A percentile compares a stretch with the other conserved stretches of the same genome.
These are phyloP conservation scores for Tolypocladium paradoxum DNA, from an alignment of 2,329 filamentous ascomycete genomes.

Conservation along the genomic window DNA sequence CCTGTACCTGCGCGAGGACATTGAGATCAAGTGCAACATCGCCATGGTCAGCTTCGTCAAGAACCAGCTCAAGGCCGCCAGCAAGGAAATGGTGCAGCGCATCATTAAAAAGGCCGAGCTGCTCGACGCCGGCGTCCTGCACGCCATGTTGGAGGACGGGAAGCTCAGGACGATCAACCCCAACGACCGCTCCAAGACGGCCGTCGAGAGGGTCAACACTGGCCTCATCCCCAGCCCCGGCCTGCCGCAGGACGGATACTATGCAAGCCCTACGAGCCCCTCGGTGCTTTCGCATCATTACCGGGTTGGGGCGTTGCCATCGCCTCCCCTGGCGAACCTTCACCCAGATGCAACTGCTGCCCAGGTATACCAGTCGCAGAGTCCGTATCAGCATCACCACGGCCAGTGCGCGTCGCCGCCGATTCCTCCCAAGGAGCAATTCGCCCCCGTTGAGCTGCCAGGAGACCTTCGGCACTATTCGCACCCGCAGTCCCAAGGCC, in stretches of 20 bases:
- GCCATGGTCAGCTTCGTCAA: constrained; percentile 56
- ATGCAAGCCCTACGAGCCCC: not conserved
- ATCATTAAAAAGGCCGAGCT: constrained; percentile 64
- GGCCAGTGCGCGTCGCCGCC: constrained; percentile 12
- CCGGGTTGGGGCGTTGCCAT: not conserved
- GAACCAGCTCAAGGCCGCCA: constrained; percentile 53
- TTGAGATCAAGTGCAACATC: constrained; percentile 60
- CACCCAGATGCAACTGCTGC: not conserved
- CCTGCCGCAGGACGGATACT: not conserved
- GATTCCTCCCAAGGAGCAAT: constrained; percentile 13
- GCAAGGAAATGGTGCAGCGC: constrained; percentile 55
- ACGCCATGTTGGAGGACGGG: constrained; percentile 58
- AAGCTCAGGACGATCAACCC: constrained; percentile 49
- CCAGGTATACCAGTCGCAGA: constrained; percentile 6
- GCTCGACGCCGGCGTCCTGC: constrained; percentile 52
- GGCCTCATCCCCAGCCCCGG: constrained; percentile 2
- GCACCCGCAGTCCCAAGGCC: constrained; percentile 19
- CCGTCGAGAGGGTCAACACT: not conserved
- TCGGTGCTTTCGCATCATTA: not conserved
- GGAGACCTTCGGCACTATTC: constrained; percentile 35
- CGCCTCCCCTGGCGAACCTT: not conserved
- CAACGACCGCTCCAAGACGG: constrained; percentile 32
- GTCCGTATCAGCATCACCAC: constrained; percentile 11
- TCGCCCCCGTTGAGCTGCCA: constrained; percentile 30
- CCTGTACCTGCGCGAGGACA: constrained; percentile 58